Conservation (phyloP, 2,329 filamentous ascomycete genomes). For the Aspergillus proliferans region DNA sequence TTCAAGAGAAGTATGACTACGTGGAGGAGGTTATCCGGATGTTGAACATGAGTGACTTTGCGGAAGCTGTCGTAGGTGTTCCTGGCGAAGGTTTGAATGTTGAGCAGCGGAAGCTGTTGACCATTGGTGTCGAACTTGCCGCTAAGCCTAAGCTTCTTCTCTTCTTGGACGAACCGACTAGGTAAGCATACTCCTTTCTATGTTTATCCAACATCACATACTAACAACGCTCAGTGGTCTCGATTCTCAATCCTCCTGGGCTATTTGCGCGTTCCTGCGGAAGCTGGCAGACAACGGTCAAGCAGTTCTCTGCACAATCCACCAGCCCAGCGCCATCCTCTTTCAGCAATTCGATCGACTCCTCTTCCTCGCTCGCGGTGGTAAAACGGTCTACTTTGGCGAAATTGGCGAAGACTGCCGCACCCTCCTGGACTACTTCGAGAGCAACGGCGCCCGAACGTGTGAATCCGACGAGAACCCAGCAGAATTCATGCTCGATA, state of each 20-base stretch:
- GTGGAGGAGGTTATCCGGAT: slow-evolving; percentile 84
- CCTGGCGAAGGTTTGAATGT: slow-evolving; percentile 67
- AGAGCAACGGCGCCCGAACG: slow-evolving; percentile 51
- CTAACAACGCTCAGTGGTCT: slow-evolving; percentile 55
- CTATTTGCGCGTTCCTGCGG: slow-evolving; percentile 74
- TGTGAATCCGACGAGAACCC: slow-evolving; percentile 61
- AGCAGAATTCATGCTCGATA: slow-evolving; percentile 64
- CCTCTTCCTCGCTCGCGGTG: slow-evolving; percentile 57
- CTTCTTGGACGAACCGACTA: slow-evolving; percentile 89
- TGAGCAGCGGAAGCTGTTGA: slow-evolving; percentile 65
- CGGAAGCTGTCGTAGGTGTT: slow-evolving; percentile 80
- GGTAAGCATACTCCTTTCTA: slow-evolving; percentile 4
- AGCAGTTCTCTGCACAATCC: slow-evolving; percentile 86
- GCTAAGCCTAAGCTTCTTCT: slow-evolving; percentile 80
- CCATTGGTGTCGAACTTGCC: slow-evolving; percentile 86
- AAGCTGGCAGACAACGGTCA: slow-evolving; percentile 82
- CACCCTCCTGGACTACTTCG: slow-evolving; percentile 58
- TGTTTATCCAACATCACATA: not conserved
- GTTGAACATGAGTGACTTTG: slow-evolving; percentile 80
- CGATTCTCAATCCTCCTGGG: slow-evolving; percentile 85
- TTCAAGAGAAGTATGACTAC: slow-evolving; percentile 71
- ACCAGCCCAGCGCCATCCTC: slow-evolving; percentile 84
- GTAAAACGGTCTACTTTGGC: slow-evolving; percentile 63
- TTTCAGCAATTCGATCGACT: slow-evolving; percentile 72
- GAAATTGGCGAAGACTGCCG: slow-evolving; percentile 54